Percentiles rank a stretch among this genome's conserved stretches.
Evolutionary conservation across 371 early-diverging fungal genomes (phyloP).

Genomic region (Mucor circinelloides): DNA sequence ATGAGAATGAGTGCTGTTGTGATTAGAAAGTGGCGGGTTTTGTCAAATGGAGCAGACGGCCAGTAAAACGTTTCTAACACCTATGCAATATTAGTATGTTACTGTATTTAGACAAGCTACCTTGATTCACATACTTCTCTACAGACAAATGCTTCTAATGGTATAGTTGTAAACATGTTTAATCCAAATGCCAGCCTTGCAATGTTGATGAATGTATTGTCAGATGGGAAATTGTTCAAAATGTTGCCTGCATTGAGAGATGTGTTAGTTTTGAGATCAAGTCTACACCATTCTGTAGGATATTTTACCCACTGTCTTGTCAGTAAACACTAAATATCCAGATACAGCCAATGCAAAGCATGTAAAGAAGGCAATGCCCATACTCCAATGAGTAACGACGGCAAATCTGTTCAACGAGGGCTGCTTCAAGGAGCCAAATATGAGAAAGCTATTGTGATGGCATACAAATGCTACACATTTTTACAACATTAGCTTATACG

Average conservation of each 20-base stretch:
- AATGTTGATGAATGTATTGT: slow-evolving; percentile 73
- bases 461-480: slow-evolving; percentile 72
- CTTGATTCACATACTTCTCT: slow-evolving; percentile 59
- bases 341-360: slow-evolving; percentile 68
- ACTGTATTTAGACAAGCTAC: neutral
- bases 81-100: slow-evolving; percentile 24
- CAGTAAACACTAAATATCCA: slow-evolving; percentile 73
- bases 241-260: slow-evolving; percentile 55
- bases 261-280: neutral
- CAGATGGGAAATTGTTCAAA: slow-evolving; percentile 77
- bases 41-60: slow-evolving; percentile 49
- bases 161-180: slow-evolving; percentile 84
- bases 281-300: neutral
- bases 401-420: slow-evolving; percentile 77
- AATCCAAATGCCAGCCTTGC: slow-evolving; percentile 81
- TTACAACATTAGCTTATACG: neutral
- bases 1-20: slow-evolving; percentile 64
- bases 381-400: slow-evolving; percentile 72
- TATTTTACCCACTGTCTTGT: slow-evolving; percentile 47
- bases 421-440: slow-evolving; percentile 74
- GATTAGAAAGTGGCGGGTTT: slow-evolving; percentile 57
- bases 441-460: slow-evolving; percentile 83
- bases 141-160: slow-evolving; percentile 77
- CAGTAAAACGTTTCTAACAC: slow-evolving; percentile 67
- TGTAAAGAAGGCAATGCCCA: slow-evolving; percentile 64